Base-by-base conservation (phyloP, 345 rosid species). In the Murraya koenigii region DNA sequence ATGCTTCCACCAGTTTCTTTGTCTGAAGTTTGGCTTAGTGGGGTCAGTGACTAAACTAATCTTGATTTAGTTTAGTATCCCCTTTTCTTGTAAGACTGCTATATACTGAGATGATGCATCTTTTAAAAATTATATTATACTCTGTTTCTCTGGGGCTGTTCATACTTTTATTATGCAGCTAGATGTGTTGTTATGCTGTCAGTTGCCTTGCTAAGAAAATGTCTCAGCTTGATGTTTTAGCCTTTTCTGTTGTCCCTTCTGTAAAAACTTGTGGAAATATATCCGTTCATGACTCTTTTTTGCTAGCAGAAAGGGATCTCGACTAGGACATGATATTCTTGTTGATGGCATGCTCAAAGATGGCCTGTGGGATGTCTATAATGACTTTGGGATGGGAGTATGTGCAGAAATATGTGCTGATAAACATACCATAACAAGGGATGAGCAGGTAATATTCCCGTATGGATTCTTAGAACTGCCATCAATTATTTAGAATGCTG, bases 341-440 rank as follows among this genome's bases (percentile, higher is more conserved):
- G 85, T 96, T 41, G 99, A 96, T 69, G 98, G 97, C 68, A 89
- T 96, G 97, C 82, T 90, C 74, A 92, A 94, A 87, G 99, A 96
- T 83, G 99, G 99, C 35, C 85, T 96, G 67, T 96, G 99, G 99
- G 99, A 96, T 86, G 98, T 96, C 32, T 96, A 90, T 80, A 96
- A 96, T 71, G 91, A 96, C 80, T 88, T 87, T 83, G 97, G 88
- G 26, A 96, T 94, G 97, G 98, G 99, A 80, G 87, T 87, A 52
- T 93, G 97, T 75, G 99, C 87, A 62, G 99, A 96, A 86, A 79
- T 96, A 76, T 96, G 99, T 80, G 97, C 99, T 69, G 92, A 90
- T 47, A 89, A 87, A 59, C 86, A 90, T 85, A 72, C 38, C 23
- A 86, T 96, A 32, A 74, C 94, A 54, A 90, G 94, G 83, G 95